Evolutionary conservation across 2,329 filamentous ascomycete species (phyloP), one percentile per base, ranked within the genome.

Genomic region (Sporothrix schenckii): DNA sequence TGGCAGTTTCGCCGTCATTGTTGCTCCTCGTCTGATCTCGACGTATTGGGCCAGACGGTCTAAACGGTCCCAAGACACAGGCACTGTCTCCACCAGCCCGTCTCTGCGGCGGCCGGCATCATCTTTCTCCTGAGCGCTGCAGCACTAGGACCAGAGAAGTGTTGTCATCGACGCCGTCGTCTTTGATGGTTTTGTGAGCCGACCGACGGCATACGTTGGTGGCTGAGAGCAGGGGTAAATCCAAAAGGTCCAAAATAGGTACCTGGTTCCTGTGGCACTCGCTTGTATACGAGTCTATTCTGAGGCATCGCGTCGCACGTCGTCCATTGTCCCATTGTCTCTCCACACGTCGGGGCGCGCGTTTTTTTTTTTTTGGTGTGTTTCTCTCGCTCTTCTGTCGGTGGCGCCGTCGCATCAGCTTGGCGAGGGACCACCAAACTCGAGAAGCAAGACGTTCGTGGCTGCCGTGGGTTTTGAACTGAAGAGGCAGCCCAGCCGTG

Each of bases 281-380:
- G 34, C 34, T 44, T 60, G 34, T 14, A 3, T 7, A 10, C 11
- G 39, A 21, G 56, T 41, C 34, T 14, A 19, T 39, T n/a, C 27
- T 39, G 30, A 13, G 21, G 13, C 27, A 3, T 6, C 5, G 9
- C 53, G 14, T 41, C 56, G 16, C 41, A 41, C 56, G 7, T 41
- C 54, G 54, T 21, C 30, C 34, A 11, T 27, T 34, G 21, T 24
- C 34, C 14, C n/a, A n/a, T 7, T 7, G n/a, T 44, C 34, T 61
- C 56, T 34, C 56, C 56, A 61, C 34, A 61, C 19, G 44, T 61
- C n/a, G 34, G 56, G 56, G 56, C 56, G 34, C 56, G 44, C 56
- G 34, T 30, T 39, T n/a, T 34, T 16, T 16, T 2, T 50, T 14
- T 30, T 27, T 24, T 34, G n/a, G n/a, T n/a, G n/a, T n/a, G n/a